Evolutionary conservation across 805 yeast species (phyloP).

Genomic region (Yarrowia keelungensis): DNA sequence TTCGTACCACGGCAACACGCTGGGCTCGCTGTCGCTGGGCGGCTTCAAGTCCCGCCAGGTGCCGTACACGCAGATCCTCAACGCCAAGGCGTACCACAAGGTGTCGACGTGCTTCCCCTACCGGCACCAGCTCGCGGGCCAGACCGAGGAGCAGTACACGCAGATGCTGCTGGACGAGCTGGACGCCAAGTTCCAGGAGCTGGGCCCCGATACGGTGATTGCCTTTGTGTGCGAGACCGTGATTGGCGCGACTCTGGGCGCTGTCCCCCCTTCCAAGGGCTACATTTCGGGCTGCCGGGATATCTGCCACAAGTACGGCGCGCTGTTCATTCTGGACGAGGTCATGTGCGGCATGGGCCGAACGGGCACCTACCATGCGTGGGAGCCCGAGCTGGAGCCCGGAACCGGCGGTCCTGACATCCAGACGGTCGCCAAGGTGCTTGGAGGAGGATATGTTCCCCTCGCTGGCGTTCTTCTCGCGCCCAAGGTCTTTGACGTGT

Average conservation of each 20-base stretch:
- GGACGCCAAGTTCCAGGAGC: conserved; percentile 54
- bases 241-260: conserved; percentile 58
- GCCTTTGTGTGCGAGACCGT: conserved; percentile 57
- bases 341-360: conserved; percentile 67
- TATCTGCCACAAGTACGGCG: conserved; percentile 61
- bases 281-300: conserved; percentile 57
- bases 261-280: conserved; percentile 56
- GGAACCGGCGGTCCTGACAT: conserved; percentile 55
- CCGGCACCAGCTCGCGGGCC: conserved; percentile 49
- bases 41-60: conserved; percentile 47
- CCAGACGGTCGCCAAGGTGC: conserved; percentile 58
- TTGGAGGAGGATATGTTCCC: conserved; percentile 58
- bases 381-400: conserved; percentile 54
- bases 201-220: conserved; percentile 56
- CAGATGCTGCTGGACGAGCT: conserved; percentile 53
- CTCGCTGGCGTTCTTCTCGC: conserved; percentile 57
- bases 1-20: conserved; percentile 60
- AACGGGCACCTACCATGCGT: conserved; percentile 57
- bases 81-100: conserved; percentile 43
- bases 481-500: conserved; percentile 53
- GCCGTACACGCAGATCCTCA: conserved; percentile 36
- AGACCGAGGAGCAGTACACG: conserved; percentile 54
- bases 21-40: conserved; percentile 54
- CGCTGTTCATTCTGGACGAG: conserved; percentile 60
- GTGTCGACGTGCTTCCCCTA: conserved; percentile 48